phyloP scores from a whole-genome alignment of 805 yeast genomes.

The Kurtzmaniella fragi region DNA sequence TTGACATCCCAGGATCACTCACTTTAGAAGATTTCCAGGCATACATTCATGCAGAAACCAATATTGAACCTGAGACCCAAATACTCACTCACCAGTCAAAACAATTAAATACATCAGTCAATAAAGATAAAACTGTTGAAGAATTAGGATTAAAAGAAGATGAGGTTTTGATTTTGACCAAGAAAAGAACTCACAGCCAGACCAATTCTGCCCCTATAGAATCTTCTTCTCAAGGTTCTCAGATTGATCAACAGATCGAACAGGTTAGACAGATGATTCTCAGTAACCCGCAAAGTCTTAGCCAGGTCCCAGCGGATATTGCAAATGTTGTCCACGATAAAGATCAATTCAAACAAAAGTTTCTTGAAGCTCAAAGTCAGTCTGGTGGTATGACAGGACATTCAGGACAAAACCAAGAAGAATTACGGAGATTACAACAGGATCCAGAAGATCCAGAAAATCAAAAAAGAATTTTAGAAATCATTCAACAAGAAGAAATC shows the following conservation, averaged over 20 bases:
- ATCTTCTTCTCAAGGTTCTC: conserved; percentile 5
- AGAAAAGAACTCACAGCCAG: conserved; percentile 13
- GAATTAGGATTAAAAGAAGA: conserved; percentile 48
- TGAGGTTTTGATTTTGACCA: conserved; percentile 49
- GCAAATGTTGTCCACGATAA: conserved; percentile 37
- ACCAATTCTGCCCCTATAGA: conserved; percentile 1
- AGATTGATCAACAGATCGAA: conserved; percentile 37
- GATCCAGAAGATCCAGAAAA: conserved; percentile 70
- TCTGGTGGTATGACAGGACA: conserved; percentile 4
- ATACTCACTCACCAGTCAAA: conserved; percentile 45
- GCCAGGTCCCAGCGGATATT: conserved; percentile 25
- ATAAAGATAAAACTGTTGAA: conserved; percentile 33
- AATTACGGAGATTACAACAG: conserved; percentile 47
- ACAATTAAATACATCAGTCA: conserved; percentile 20
- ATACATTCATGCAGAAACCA: conserved; percentile 65
- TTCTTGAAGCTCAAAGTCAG: conserved; percentile 15
- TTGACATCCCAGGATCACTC: conserved; percentile 67
- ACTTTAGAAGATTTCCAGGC: conserved; percentile 66
- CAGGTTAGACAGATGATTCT: conserved; percentile 44
- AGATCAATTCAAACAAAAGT: conserved; percentile 37
- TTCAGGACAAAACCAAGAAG: conserved; percentile 21
- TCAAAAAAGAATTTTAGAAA: conserved; percentile 59
- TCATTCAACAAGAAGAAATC: conserved; percentile 65
- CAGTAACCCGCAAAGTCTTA: conserved; percentile 33
- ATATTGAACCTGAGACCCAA: conserved; percentile 43